These are phyloP conservation scores for Trichoderma simmonsii DNA, from an alignment of 2,329 filamentous ascomycete genomes.

Conservation along the genomic window DNA sequence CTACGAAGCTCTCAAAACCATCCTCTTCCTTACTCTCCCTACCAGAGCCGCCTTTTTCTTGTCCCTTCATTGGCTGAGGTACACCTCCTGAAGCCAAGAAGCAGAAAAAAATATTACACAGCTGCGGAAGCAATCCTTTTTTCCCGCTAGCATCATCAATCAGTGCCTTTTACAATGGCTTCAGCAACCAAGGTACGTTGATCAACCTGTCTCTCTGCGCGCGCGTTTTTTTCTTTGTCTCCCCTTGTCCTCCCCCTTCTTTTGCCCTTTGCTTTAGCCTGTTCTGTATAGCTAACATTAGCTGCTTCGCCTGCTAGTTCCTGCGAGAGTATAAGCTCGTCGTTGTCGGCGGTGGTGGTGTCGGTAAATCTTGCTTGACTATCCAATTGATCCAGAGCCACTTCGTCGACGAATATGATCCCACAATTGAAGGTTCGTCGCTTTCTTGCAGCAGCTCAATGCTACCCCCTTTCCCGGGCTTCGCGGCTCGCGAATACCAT, in stretches of 20 bases:
- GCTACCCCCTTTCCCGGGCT: not conserved
- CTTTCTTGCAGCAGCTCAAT: not conserved
- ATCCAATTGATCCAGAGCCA: conserved; percentile 95
- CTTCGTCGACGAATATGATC: conserved; percentile 99
- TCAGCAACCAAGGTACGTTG: conserved; percentile 35
- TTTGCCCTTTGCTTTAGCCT: conserved; percentile 1
- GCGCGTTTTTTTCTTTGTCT: not conserved
- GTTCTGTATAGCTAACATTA: conserved; percentile 21
- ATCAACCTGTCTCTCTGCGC: not conserved
- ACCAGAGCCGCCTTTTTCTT: not conserved
- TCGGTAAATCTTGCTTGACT: conserved; percentile 98
- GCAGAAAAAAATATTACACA: not conserved
- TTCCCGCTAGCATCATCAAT: conserved; percentile 12
- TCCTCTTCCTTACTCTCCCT: not conserved
- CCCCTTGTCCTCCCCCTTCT: not conserved
- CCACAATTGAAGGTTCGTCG: conserved; percentile 89
- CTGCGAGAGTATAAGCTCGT: conserved; percentile 93
- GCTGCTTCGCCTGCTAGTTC: conserved; percentile 52
- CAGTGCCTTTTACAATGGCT: conserved; percentile 31
- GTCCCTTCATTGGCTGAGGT: conserved; percentile 2
- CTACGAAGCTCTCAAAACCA: not conserved
- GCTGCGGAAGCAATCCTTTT: conserved; percentile 9
- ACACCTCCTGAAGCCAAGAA: not conserved
- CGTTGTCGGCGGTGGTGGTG: conserved; percentile 94
- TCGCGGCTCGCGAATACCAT: not conserved